phyloP scores from a whole-genome alignment of 495 filamentous ascomycete species.

The Podospora appendiculata region DNA sequence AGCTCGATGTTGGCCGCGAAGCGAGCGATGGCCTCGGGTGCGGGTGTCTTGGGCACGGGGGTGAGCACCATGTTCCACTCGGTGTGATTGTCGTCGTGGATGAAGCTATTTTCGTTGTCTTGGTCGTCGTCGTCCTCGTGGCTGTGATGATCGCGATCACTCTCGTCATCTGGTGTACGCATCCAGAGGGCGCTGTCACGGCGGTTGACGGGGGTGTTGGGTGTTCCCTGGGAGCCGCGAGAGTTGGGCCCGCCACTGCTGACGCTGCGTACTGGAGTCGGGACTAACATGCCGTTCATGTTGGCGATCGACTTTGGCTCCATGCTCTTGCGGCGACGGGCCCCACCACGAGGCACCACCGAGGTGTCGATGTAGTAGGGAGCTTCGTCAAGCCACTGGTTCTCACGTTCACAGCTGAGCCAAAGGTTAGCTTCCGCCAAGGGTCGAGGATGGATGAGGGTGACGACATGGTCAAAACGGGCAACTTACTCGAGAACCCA shows the following conservation, averaged over 20 bases:
- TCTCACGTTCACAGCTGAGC: constrained; percentile 68
- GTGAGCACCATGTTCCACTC: constrained; percentile 34
- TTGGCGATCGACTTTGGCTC: constrained; percentile 74
- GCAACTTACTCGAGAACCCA: constrained; percentile 78
- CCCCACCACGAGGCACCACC: constrained; percentile 65
- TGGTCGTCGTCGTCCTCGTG: constrained; percentile 17
- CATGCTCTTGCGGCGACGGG: constrained; percentile 83
- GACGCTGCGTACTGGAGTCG: constrained; percentile 30
- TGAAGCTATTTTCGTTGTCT: constrained; percentile 29
- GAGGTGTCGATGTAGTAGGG: constrained; percentile 66
- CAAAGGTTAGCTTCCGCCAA: neutral
- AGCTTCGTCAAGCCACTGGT: constrained; percentile 63
- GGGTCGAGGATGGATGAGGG: too few relatives aligned
- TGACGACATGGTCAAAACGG: too few relatives aligned
- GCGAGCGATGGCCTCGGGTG: constrained; percentile 37
- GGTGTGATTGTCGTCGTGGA: constrained; percentile 15
- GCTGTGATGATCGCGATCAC: constrained; percentile 10
- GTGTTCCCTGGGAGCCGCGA: constrained; percentile 10
- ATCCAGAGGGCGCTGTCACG: constrained; percentile 47
- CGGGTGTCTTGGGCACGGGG: constrained; percentile 47
- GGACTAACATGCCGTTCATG: constrained; percentile 55
- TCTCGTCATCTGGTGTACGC: constrained; percentile 21
- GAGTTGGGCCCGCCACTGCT: constrained; percentile 33
- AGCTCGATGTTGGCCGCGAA: constrained; percentile 34
- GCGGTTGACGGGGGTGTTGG: constrained; percentile 10